Base-by-base conservation (phyloP, 2,329 filamentous ascomycete species). In the Tolypocladium sp. region DNA sequence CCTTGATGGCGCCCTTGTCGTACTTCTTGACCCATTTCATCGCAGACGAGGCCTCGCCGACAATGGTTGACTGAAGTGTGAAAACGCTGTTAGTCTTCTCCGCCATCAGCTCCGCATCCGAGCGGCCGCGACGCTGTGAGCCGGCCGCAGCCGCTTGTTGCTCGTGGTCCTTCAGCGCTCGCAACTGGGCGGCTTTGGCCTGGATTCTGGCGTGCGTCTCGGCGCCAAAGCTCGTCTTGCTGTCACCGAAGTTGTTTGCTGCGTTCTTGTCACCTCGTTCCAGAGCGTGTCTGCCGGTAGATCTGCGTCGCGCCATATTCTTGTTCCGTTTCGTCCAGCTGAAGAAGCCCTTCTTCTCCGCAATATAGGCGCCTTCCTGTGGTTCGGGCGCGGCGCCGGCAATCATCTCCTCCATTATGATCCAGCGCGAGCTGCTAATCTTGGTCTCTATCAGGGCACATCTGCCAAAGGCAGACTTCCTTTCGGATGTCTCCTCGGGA, bases 21-120 rank as follows among this genome's bases (percentile, higher is more conserved):
- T 97, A 97, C 67, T 92, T 92, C 73, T 82, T 93, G 38, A 93
- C 91, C 94, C 94, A 99, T 73, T 96, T 96, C 87, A 99, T 88
- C 1, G 94, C 94, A 30, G 92, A 90, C 10, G 90, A 94, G 22
- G 92, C 93, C 71, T 96, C 94, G 57, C 82, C 91, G 68, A 92
- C 81, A 62, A 97, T 88, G 57, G 86, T 83, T 1, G 92, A 89
- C 70, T 96, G 92, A 54, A 97, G 78, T 3, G 92, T 96, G 68
- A 97, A 82, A 59, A 96, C 84, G 64, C 94, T 99, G 72, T 87
- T 92, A 3, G 92, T 97, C 81, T 95, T 96, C 59, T 77, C 82
- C 63, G 72, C 84, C 78, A 74, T 82, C 72, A 73, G 72, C 64
- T 78, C 84, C 66, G 71, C 79, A 71, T 82, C 88, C 65, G 73